A percentile compares a stretch with the other conserved stretches of the same genome.
These are phyloP conservation scores for Lactarius evosmus DNA, from an alignment of 768 basidiomycete species.

Conservation along the genomic window DNA sequence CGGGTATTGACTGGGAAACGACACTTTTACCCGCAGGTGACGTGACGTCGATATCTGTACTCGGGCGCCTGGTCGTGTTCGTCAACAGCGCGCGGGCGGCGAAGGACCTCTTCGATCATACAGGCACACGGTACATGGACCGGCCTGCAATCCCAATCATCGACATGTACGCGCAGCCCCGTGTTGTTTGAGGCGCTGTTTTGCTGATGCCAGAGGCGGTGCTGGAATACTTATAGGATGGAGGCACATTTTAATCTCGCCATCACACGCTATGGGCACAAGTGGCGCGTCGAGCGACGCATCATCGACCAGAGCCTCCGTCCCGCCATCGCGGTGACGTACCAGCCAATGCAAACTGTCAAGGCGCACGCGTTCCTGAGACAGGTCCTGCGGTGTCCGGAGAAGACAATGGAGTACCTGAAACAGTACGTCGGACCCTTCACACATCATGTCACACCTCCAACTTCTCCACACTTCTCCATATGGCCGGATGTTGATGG, in stretches of 20 bases:
- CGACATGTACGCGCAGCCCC: slow-evolving; percentile 6
- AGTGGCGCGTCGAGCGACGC: slow-evolving; percentile 14
- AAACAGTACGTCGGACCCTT: slow-evolving; percentile 2
- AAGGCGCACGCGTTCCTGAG: slow-evolving; percentile 17
- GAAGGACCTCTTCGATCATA: slow-evolving; percentile 16
- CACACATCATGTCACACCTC: neutral
- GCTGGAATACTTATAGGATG: slow-evolving; percentile 9
- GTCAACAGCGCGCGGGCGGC: slow-evolving; percentile 15
- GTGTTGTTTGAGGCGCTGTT: neutral
- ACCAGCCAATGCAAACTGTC: slow-evolving; percentile 9
- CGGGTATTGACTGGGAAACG: neutral
- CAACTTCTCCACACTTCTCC: too few species aligned
- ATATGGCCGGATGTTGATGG: neutral
- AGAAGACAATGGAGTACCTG: slow-evolving; percentile 10
- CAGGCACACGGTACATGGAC: slow-evolving; percentile 8
- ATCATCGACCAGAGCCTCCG: slow-evolving; percentile 17
- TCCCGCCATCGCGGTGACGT: slow-evolving; percentile 3
- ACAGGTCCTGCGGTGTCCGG: slow-evolving; percentile 12
- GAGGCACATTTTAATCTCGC: slow-evolving; percentile 17
- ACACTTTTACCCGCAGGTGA: slow-evolving; percentile 7
- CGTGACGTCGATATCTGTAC: slow-evolving; percentile 18
- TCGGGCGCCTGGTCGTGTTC: slow-evolving; percentile 17
- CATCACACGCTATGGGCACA: slow-evolving; percentile 12
- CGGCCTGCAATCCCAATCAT: slow-evolving; percentile 13
- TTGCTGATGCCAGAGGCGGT: neutral